Conservation (phyloP, 495 filamentous ascomycete species). For the Aspergillus olivimuriae region DNA sequence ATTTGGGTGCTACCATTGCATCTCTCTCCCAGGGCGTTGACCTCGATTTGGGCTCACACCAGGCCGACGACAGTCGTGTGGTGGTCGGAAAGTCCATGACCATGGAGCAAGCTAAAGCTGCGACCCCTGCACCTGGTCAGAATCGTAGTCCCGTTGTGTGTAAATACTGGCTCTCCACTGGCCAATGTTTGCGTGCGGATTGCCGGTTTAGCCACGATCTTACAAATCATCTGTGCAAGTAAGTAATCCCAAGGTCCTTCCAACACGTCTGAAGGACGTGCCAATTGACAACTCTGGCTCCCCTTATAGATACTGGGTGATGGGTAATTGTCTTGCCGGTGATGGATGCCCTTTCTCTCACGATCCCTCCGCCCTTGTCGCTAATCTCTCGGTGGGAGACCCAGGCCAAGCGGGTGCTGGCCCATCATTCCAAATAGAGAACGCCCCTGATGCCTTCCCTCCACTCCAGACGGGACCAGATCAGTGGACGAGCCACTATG, state of each 20-base stretch:
- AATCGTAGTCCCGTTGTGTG: conserved; percentile 81
- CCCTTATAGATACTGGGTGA: conserved; percentile 86
- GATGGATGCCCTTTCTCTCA: conserved; percentile 96
- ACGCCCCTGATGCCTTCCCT: conserved; percentile 73
- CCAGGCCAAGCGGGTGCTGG: conserved; percentile 31
- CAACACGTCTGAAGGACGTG: not conserved
- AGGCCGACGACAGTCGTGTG: conserved; percentile 42
- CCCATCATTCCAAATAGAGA: conserved; percentile 71
- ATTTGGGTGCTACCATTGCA: conserved; percentile 83
- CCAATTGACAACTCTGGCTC: conserved; percentile 9
- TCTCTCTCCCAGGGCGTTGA: conserved; percentile 66
- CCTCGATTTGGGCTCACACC: conserved; percentile 20
- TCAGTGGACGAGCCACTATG: conserved; percentile 51
- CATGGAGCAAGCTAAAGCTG: conserved; percentile 59
- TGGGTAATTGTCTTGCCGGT: conserved; percentile 92
- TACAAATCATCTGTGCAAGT: conserved; percentile 97
- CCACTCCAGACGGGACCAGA: conserved; percentile 54
- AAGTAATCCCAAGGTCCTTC: conserved; percentile 33
- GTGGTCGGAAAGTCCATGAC: conserved; percentile 90
- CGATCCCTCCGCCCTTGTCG: conserved; percentile 78
- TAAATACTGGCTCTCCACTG: conserved; percentile 90
- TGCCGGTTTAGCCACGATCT: conserved; percentile 97
- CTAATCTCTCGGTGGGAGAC: conserved; percentile 58
- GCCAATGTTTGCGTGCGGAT: conserved; percentile 88
- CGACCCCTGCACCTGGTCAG: conserved; percentile 65